These are phyloP conservation scores for Dipteronia sinensis DNA, from an alignment of 345 rosid genomes.

Conservation along the genomic window DNA sequence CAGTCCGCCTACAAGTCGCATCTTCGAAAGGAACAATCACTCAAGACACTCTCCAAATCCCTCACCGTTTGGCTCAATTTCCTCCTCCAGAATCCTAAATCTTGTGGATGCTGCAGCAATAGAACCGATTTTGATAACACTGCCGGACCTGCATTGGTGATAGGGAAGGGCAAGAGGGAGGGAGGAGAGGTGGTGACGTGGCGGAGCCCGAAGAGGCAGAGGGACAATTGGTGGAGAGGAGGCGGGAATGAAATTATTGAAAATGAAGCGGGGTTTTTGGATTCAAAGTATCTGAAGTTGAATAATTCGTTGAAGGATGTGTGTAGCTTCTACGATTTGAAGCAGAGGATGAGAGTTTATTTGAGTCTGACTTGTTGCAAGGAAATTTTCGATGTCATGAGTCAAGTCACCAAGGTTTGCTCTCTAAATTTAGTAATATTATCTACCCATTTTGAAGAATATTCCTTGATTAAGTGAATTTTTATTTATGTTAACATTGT, in stretches of 20 bases:
- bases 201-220: conserved; percentile 69
- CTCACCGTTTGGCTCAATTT: conserved; percentile 90
- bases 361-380: conserved; percentile 66
- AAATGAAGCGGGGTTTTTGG: conserved; percentile 29
- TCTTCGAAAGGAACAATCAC: conserved; percentile 56
- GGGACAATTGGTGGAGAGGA: conserved; percentile 46
- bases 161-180: conserved; percentile 58
- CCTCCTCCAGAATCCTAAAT: conserved; percentile 64
- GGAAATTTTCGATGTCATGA: conserved; percentile 69
- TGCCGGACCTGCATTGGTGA: background rate
- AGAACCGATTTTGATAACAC: conserved; percentile 15
- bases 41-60: conserved; percentile 69
- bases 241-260: conserved; percentile 31
- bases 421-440: background rate
- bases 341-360: conserved; percentile 61
- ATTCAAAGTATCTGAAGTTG: conserved; percentile 42
- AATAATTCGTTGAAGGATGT: conserved; percentile 64
- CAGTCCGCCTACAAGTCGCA: conserved; percentile 74
- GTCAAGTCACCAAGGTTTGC: conserved; percentile 66
- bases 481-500: background rate
- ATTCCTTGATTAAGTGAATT: no score
- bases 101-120: conserved; percentile 56
- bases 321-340: conserved; percentile 92
- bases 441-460: background rate
- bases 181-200: conserved; percentile 46